A percentile compares a stretch with the other conserved stretches of the same genome.
Conservation (phyloP, 495 filamentous ascomycete genomes). For the Massariosphaeria phaeospora region DNA sequence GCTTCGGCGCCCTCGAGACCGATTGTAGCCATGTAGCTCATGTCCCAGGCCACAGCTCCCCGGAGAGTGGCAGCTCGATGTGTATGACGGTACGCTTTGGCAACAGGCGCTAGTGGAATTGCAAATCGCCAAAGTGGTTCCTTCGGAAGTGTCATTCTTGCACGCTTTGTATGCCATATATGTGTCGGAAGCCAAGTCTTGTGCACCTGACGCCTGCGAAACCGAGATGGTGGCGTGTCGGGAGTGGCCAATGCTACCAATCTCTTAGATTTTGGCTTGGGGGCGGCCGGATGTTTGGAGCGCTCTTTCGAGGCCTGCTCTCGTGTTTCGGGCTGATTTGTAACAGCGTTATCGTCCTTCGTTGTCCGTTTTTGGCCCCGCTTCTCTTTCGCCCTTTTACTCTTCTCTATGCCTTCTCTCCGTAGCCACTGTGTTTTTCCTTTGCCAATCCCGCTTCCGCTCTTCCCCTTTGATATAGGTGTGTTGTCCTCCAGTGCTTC, state of each 20-base stretch:
- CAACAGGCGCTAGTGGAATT: slow-evolving; percentile 73
- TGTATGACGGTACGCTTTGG: slow-evolving; percentile 83
- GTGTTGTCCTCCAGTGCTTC: slow-evolving; percentile 95
- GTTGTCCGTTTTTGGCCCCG: slow-evolving; percentile 18
- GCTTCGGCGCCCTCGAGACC: slow-evolving; percentile 63
- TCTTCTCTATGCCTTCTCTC: slow-evolving; percentile 72
- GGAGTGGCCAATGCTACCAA: slow-evolving; percentile 65
- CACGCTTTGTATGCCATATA: slow-evolving; percentile 87
- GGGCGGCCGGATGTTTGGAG: neutral
- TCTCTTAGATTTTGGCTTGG: slow-evolving; percentile 14
- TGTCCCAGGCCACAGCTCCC: slow-evolving; percentile 80
- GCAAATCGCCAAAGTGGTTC: slow-evolving; percentile 86
- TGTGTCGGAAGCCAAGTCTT: slow-evolving; percentile 97
- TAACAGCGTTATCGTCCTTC: slow-evolving; percentile 6
- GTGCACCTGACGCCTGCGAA: slow-evolving; percentile 74
- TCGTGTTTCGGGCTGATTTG: neutral
- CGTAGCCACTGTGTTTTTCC: slow-evolving; percentile 57
- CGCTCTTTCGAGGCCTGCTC: neutral
- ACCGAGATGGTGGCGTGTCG: slow-evolving; percentile 61
- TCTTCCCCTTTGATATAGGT: slow-evolving; percentile 67
- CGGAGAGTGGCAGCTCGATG: slow-evolving; percentile 71
- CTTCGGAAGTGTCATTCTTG: slow-evolving; percentile 73
- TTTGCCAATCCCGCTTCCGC: slow-evolving; percentile 63
- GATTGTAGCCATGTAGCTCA: slow-evolving; percentile 89
- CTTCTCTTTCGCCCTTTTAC: slow-evolving; percentile 51